phyloP scores from a whole-genome alignment of 768 basidiomycete species.

The Nidularia pulvinata region DNA sequence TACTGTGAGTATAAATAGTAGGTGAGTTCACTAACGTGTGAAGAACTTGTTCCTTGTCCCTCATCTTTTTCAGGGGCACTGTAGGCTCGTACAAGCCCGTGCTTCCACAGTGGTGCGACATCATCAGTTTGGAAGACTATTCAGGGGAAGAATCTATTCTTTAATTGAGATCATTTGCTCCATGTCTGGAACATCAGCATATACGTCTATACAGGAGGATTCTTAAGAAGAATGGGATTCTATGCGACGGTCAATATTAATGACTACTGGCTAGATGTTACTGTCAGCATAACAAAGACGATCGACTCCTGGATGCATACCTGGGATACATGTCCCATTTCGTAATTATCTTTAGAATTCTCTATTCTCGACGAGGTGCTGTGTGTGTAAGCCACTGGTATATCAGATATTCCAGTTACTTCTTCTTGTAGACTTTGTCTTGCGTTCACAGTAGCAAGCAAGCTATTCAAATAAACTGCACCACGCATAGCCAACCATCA shows the following conservation, averaged over 20 bases:
- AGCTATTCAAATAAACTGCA: conserved; percentile 28
- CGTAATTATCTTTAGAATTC: neutral
- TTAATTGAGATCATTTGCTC: no score
- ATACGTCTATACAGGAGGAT: no score
- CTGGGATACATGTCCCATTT: neutral
- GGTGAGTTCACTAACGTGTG: no score
- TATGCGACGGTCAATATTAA: neutral
- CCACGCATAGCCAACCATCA: neutral
- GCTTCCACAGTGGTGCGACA: neutral
- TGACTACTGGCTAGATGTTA: neutral
- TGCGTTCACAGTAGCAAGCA: conserved; percentile 27
- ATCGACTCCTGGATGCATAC: no score
- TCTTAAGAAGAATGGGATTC: no score
- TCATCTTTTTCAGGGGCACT: no score
- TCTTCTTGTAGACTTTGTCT: conserved; percentile 16
- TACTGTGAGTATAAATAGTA: no score
- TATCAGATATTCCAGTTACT: conserved; percentile 12
- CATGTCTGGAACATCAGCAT: no score
- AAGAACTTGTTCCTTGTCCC: no score
- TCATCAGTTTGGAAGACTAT: neutral
- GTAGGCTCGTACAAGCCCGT: no score
- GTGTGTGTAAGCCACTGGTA: neutral
- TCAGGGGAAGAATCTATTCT: no score
- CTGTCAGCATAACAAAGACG: no score
- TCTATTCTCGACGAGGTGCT: neutral